Base-by-base conservation (phyloP, 352 stramenopile species). In the Phytophthora aleatoria region DNA sequence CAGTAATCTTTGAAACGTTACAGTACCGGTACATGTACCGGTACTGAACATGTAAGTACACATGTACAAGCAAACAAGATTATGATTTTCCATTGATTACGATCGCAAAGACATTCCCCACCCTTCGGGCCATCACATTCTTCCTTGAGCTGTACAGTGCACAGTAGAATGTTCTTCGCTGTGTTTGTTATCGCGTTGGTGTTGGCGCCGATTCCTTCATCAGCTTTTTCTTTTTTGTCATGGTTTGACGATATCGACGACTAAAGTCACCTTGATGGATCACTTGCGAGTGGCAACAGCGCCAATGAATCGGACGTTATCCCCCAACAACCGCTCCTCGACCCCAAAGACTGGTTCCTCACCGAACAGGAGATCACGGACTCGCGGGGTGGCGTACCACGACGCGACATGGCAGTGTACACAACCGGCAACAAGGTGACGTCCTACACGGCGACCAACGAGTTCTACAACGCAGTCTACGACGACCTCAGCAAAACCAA, bases 381-480 rank as follows among this genome's bases (percentile, higher is more conserved):
- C 39, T 45, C 39, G 39, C 13, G 81, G 4, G 69, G 67, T 20
- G 81, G 79, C 10, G 38, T 77, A 20, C 60, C 73, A 3, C 67
- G 81, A 3, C 50, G 54, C 3, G 70, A 70, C 15, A 38, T 88
- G 35, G 45, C 55, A 0, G 56, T 81, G 3, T 76, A 55, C 39
- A 77, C 74, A 5, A 53, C 43, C 1, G 67, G 67, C 36, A 88
- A 90, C 50, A 27, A 50, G 7, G 74, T 90, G 28, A 75, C 66
- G 12, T 45, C 61, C 5, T 79, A 74, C 49, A 61, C 60, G 0
- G 72, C 57, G 26, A 62, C 74, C 0, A 76, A 77, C 47, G 66
- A 77, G 30, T 81, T 76, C 50, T 90, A 78, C 49, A 60, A 68
- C 11, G 50, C 65, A 3, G 45, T 81, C 1, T 85, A 76, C 36